Percentiles rank a stretch among this genome's conserved stretches.
These are phyloP conservation scores for Starmerella gropengiesseri DNA, from an alignment of 805 yeast genomes.

Conservation along the genomic window DNA sequence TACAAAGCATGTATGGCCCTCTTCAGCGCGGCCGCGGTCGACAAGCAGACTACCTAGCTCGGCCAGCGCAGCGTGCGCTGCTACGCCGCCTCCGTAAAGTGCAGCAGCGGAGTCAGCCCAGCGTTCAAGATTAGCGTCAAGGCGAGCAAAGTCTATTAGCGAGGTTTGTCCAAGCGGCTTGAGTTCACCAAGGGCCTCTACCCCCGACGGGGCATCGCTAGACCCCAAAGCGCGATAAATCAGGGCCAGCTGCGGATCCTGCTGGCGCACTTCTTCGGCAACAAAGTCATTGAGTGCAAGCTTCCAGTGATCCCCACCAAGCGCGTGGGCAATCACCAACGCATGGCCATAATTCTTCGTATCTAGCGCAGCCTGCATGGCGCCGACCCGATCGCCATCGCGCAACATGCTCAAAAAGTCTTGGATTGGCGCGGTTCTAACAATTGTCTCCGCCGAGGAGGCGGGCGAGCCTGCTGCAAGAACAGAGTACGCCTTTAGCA, in stretches of 20 bases:
- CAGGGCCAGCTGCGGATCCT: conserved; percentile 38
- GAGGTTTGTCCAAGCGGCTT: conserved; percentile 27
- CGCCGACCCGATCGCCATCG: conserved; percentile 55
- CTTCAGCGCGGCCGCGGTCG: conserved; percentile 31
- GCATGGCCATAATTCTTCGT: conserved; percentile 71
- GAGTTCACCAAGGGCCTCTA: conserved; percentile 43
- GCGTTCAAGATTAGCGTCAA: conserved; percentile 18
- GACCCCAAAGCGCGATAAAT: conserved; percentile 58
- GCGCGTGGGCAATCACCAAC: conserved; percentile 52
- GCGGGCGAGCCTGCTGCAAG: neutral
- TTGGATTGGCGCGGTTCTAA: conserved; percentile 1
- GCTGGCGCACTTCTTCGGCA: conserved; percentile 36
- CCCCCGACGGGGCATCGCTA: conserved; percentile 31
- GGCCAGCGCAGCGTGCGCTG: conserved; percentile 26
- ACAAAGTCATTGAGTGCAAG: conserved; percentile 49
- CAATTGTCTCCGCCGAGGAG: neutral
- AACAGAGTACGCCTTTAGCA: neutral
- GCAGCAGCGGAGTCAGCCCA: conserved; percentile 30
- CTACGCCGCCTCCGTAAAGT: conserved; percentile 20
- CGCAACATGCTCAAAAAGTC: conserved; percentile 36
- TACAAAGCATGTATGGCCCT: conserved; percentile 33
- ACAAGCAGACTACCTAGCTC: conserved; percentile 32
- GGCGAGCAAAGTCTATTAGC: conserved; percentile 8
- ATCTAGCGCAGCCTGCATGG: conserved; percentile 50
- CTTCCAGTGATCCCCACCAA: conserved; percentile 52